Evolutionary conservation across 768 basidiomycete genomes (phyloP).

Genomic region (Rhizopogon salebrosus): DNA sequence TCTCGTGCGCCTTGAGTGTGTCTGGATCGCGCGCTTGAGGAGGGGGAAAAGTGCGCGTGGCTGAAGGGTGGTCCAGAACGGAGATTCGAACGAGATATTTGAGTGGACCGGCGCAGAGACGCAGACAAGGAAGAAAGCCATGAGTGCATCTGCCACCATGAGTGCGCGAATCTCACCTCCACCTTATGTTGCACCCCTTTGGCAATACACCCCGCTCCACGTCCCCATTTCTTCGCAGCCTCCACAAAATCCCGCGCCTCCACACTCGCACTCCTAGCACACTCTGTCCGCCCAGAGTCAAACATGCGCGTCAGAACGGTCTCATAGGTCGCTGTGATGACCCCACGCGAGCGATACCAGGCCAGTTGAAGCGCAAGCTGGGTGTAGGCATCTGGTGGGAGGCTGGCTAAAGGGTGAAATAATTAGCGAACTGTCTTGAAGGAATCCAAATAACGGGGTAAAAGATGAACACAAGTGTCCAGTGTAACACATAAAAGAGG

Average conservation of each 20-base stretch:
- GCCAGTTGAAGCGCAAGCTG: constrained; percentile 92
- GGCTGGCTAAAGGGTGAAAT: constrained; percentile 32
- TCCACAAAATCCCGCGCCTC: constrained; percentile 35
- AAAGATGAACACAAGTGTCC: background rate
- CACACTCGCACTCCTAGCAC: constrained; percentile 68
- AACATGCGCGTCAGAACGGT: constrained; percentile 87
- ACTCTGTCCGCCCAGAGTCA: constrained; percentile 82
- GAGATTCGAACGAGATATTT: background rate
- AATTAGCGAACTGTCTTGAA: background rate
- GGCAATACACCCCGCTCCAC: background rate
- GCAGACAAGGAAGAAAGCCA: constrained; percentile 4
- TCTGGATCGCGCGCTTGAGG: constrained; percentile 62
- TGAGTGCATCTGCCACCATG: background rate
- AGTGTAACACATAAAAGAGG: background rate
- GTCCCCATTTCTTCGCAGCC: constrained; percentile 12
- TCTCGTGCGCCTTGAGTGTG: constrained; percentile 68
- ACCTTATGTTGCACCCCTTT: background rate
- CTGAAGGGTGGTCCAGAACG: constrained; percentile 10
- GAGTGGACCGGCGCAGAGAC: constrained; percentile 25
- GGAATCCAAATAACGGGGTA: background rate
- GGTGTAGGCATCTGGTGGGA: constrained; percentile 77
- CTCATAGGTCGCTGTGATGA: constrained; percentile 88
- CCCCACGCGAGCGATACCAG: constrained; percentile 74
- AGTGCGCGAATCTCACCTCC: background rate
- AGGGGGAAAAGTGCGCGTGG: constrained; percentile 35